Percentiles rank a stretch among this genome's conserved stretches.
Conservation (phyloP, 192 early-diverging fungal genomes). For the Geranomyces michiganensis region DNA sequence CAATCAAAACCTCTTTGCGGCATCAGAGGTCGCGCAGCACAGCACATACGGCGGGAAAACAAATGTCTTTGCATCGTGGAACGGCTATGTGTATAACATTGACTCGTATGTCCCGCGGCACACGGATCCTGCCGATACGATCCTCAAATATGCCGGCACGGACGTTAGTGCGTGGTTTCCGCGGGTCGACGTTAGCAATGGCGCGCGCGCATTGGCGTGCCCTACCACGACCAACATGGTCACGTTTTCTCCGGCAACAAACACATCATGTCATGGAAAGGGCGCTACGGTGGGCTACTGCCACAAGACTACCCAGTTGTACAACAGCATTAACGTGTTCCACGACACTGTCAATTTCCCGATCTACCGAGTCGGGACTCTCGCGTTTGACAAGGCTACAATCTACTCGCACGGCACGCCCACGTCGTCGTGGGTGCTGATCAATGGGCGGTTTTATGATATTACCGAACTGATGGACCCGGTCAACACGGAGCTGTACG, state of each 20-base stretch:
- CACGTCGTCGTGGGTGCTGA: conserved; percentile 61
- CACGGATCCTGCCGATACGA: conserved; percentile 36
- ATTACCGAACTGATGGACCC: conserved; percentile 58
- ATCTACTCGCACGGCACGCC: conserved; percentile 57
- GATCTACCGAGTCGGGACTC: conserved; percentile 38
- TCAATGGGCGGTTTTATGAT: conserved; percentile 86
- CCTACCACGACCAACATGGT: neutral
- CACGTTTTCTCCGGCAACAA: neutral
- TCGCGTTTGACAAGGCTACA: conserved; percentile 50
- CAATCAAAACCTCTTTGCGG: conserved; percentile 31
- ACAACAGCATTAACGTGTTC: conserved; percentile 36
- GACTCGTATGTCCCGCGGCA: conserved; percentile 34
- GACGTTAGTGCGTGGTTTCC: conserved; percentile 47
- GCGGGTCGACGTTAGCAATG: conserved; percentile 25
- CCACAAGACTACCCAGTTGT: conserved; percentile 37
- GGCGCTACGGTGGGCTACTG: conserved; percentile 36
- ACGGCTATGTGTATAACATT: conserved; percentile 55
- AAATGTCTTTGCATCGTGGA: conserved; percentile 40
- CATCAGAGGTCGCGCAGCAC: conserved; percentile 36
- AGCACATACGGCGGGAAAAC: conserved; percentile 6
- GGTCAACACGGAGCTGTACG: neutral
- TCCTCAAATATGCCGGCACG: conserved; percentile 36
- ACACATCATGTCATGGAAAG: neutral
- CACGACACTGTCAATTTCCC: conserved; percentile 22
- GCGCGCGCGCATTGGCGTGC: conserved; percentile 3